phyloP scores from a whole-genome alignment of 1,139 yeast genomes.

The Lodderomyces metapsilosis region DNA sequence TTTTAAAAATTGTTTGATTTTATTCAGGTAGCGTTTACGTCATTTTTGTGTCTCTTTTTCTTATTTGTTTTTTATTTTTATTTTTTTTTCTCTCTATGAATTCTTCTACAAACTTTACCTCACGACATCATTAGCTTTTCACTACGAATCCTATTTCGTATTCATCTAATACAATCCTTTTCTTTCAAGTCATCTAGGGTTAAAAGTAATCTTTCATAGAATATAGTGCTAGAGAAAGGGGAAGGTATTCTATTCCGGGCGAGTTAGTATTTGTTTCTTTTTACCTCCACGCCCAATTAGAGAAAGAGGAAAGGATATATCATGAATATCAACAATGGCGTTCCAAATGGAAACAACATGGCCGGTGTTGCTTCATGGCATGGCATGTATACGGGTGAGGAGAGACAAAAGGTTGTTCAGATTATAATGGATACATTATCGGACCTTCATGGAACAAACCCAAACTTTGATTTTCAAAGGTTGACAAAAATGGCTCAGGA shows the following conservation, averaged over 20 bases:
- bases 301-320: not conserved
- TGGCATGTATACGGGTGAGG: slow-evolving; percentile 35
- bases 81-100: not conserved
- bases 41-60: not conserved
- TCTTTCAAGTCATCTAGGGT: not conserved
- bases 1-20: not conserved
- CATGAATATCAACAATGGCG: slow-evolving; percentile 11
- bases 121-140: slow-evolving; percentile 1
- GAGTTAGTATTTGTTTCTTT: not conserved
- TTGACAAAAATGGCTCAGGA: slow-evolving; percentile 45
- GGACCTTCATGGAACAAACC: slow-evolving; percentile 36
- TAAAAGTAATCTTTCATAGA: not conserved
- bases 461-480: slow-evolving; percentile 36
- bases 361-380: slow-evolving; percentile 34
- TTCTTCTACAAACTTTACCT: not conserved
- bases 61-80: slow-evolving; percentile 1
- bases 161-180: not conserved
- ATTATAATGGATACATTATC: slow-evolving; percentile 39
- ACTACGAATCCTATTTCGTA: not conserved
- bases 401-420: slow-evolving; percentile 45
- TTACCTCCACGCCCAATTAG: not conserved
- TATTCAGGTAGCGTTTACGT: slow-evolving; percentile 1
- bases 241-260: not conserved
- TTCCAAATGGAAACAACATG: slow-evolving; percentile 5
- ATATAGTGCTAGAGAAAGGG: not conserved